phyloP scores from a whole-genome alignment of 768 basidiomycete species.

The Panus rudis region DNA sequence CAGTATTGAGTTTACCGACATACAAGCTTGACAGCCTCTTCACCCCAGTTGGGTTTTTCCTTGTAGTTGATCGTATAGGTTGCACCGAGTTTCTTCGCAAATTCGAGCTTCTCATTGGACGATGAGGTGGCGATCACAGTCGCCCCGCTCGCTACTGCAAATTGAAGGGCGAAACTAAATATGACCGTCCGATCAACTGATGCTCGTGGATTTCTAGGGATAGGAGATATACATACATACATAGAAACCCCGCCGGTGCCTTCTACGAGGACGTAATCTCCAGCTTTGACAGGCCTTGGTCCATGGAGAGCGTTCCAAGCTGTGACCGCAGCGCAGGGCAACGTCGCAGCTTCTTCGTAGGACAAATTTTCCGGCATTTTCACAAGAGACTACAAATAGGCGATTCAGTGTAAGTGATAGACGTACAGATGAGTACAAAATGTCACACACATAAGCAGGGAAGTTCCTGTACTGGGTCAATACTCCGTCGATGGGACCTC shows the following conservation, averaged over 20 bases:
- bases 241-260: slow-evolving; percentile 51
- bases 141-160: slow-evolving; percentile 54
- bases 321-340: slow-evolving; percentile 55
- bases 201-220: background rate
- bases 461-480: slow-evolving; percentile 47
- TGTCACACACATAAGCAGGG: slow-evolving; percentile 30
- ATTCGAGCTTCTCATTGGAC: slow-evolving; percentile 49
- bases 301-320: slow-evolving; percentile 52
- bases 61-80: slow-evolving; percentile 54
- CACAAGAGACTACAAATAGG: background rate
- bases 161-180: slow-evolving; percentile 39
- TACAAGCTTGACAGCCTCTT: slow-evolving; percentile 38
- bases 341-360: slow-evolving; percentile 53
- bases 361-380: slow-evolving; percentile 35
- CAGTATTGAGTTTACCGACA: slow-evolving; percentile 11
- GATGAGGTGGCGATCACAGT: slow-evolving; percentile 58
- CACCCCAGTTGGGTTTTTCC: slow-evolving; percentile 46
- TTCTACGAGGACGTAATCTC: slow-evolving; percentile 47
- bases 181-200: too few species aligned
- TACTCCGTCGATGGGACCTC: slow-evolving; percentile 44
- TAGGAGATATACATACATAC: slow-evolving; percentile 16
- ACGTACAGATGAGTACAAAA: background rate
- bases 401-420: background rate
- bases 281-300: slow-evolving; percentile 40
- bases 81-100: slow-evolving; percentile 41